phyloP scores from a whole-genome alignment of 345 rosid species.

The Ceriops tagal region DNA sequence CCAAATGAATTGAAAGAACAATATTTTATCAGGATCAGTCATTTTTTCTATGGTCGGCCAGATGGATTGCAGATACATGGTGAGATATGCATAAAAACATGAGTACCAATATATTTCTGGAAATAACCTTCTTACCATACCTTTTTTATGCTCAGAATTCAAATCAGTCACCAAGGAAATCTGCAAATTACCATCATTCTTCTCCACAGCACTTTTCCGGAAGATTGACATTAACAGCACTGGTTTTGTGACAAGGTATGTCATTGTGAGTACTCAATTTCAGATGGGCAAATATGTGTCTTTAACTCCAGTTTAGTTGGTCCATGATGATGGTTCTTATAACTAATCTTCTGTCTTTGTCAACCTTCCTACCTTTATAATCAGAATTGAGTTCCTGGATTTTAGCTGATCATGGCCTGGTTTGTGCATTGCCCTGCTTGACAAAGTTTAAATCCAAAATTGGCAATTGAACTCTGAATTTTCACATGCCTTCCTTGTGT shows the following conservation, averaged over 20 bases:
- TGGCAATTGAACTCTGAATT: neutral
- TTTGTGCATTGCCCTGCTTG: neutral
- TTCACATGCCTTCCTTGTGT: neutral
- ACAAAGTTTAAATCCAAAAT: neutral
- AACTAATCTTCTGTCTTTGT: neutral
- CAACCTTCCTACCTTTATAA: neutral
- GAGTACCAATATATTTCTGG: neutral
- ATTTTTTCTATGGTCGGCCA: constrained; percentile 52
- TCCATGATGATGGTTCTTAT: neutral
- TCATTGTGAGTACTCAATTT: constrained; percentile 1
- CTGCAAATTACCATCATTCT: constrained; percentile 90
- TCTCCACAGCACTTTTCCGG: constrained; percentile 65
- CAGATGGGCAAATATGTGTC: no score
- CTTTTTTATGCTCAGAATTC: constrained; percentile 56
- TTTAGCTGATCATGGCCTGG: neutral
- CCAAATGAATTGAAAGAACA: constrained; percentile 69
- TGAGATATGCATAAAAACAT: constrained; percentile 21
- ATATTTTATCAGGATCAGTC: constrained; percentile 53
- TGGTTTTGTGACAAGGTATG: constrained; percentile 70
- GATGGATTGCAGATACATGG: constrained; percentile 73
- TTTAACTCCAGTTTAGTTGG: no score
- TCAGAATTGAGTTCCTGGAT: neutral
- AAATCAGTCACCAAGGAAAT: constrained; percentile 74
- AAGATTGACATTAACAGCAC: constrained; percentile 65
- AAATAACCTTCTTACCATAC: constrained; percentile 12